phyloP scores from a whole-genome alignment of 1,284 basidiomycete species.

The Clitocybe nebularis region DNA sequence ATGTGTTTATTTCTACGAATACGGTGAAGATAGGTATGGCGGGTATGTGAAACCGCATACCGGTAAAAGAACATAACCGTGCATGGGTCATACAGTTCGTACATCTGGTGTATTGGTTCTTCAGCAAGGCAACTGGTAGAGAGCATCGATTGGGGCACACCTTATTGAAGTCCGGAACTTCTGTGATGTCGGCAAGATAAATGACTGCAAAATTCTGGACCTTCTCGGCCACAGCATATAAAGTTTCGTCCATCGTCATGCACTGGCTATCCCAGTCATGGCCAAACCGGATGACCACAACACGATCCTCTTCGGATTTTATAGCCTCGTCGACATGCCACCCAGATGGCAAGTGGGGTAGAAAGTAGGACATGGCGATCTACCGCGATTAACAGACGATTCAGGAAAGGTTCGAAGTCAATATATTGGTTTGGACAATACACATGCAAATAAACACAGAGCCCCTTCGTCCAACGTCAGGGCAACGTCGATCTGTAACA shows the following conservation, averaged over 20 bases:
- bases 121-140: neutral
- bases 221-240: conserved; percentile 90
- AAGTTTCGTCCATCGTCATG: conserved; percentile 99
- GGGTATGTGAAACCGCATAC: conserved; percentile 86
- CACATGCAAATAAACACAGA: too few relatives aligned
- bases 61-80: conserved; percentile 99
- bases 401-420: neutral
- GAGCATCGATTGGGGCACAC: conserved; percentile 39
- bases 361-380: conserved; percentile 74
- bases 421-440: too few relatives aligned
- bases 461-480: too few relatives aligned
- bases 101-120: conserved; percentile 60
- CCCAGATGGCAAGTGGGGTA: conserved; percentile 89
- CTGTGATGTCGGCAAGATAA: conserved; percentile 93
- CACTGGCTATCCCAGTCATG: conserved; percentile 95
- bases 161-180: conserved; percentile 99
- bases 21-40: conserved; percentile 98
- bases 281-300: conserved; percentile 94
- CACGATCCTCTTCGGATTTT: conserved; percentile 94
- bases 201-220: conserved; percentile 99
- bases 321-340: conserved; percentile 99
- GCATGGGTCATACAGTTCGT: conserved; percentile 91
- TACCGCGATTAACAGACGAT: neutral
- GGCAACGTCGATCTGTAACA: too few relatives aligned
- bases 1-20: conserved; percentile 96